Conservation (phyloP, 306 rosid species). For the Crotalaria pallida region DNA sequence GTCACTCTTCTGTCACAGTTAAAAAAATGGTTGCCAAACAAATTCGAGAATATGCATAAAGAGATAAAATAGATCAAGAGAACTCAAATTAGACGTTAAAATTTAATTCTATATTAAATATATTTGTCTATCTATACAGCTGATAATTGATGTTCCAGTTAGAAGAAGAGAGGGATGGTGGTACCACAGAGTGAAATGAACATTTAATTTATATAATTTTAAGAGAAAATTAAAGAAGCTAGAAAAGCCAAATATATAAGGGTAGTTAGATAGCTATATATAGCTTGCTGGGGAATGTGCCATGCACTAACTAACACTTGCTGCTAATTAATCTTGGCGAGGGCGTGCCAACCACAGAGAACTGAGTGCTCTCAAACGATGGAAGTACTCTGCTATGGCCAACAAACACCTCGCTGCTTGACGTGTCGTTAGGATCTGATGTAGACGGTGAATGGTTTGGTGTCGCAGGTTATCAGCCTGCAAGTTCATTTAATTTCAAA, state of each 20-base stretch:
- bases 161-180: not conserved
- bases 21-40: not conserved
- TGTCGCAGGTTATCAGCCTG: constrained; percentile 87
- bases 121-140: constrained; percentile 38
- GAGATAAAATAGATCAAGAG: not conserved
- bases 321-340: constrained; percentile 54
- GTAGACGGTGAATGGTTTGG: constrained; percentile 68
- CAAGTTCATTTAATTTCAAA: constrained; percentile 2
- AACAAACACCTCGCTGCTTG: constrained; percentile 89
- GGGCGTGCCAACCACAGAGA: constrained; percentile 88
- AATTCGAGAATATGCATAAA: not conserved
- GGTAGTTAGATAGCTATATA: not conserved
- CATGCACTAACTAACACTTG: not conserved
- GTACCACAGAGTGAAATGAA: constrained; percentile 2
- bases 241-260: not conserved
- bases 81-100: constrained; percentile 10
- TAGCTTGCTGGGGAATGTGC: not conserved
- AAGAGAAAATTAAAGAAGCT: constrained; percentile 25
- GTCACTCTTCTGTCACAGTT: not conserved
- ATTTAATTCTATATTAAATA: constrained; percentile 27
- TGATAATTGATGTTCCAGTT: not conserved
- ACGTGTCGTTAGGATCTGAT: constrained; percentile 66
- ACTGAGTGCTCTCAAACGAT: constrained; percentile 84
- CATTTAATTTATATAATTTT: constrained; percentile 26
- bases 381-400: constrained; percentile 80